These are phyloP conservation scores for Magnusiomyces fungicola DNA, from an alignment of 1,139 yeast species.

Conservation along the genomic window DNA sequence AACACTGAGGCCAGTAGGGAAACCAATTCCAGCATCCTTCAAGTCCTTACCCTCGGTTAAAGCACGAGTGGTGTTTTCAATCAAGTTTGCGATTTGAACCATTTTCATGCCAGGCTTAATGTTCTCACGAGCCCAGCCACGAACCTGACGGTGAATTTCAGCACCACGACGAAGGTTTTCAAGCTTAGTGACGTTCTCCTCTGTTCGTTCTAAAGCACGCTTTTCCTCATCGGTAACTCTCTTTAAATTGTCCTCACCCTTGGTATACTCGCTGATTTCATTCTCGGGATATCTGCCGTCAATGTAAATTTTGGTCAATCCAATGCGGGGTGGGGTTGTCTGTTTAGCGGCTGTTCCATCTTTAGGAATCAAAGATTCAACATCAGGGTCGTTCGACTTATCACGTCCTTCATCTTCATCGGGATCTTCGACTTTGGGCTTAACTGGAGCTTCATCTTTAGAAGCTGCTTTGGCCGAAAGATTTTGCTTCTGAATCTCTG, in stretches of 20 bases:
- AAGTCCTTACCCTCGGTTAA: constrained; percentile 60
- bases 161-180: constrained; percentile 94
- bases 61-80: constrained; percentile 77
- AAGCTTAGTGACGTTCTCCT: constrained; percentile 46
- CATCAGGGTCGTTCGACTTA: not conserved
- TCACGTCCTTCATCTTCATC: constrained; percentile 6
- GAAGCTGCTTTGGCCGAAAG: not conserved
- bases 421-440: not conserved
- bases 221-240: constrained; percentile 84
- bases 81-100: constrained; percentile 81
- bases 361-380: not conserved
- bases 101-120: constrained; percentile 90
- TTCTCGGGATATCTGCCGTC: constrained; percentile 67
- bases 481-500: constrained; percentile 2
- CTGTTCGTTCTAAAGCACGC: constrained; percentile 68
- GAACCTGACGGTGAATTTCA: constrained; percentile 87
- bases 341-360: constrained; percentile 9
- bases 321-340: constrained; percentile 14
- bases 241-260: constrained; percentile 55
- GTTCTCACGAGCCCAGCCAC: constrained; percentile 66
- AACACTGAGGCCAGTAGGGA: constrained; percentile 92
- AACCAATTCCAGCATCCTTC: constrained; percentile 78
- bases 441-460: not conserved
- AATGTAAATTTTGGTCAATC: constrained; percentile 9
- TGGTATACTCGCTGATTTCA: constrained; percentile 46